Base-by-base conservation (phyloP, 1,284 basidiomycete species). In the Ustilago trichophora region DNA sequence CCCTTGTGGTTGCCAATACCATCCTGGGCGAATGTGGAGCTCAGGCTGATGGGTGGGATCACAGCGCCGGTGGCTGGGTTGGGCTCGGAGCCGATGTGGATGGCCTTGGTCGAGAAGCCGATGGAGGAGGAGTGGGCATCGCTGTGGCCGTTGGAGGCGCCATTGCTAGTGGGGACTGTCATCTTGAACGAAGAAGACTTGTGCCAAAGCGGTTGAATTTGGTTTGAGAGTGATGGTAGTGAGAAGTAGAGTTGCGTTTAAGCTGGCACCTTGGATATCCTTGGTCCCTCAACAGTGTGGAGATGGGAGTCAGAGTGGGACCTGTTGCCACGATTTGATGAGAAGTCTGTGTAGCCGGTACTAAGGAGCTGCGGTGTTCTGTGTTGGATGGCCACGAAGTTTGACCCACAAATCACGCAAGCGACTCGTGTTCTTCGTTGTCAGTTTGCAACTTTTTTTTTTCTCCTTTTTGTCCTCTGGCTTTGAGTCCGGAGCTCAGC, bases 11-110 rank as follows among this genome's bases (percentile, higher is more conserved):
- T 86, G n/a, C 91, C 92, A 51, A 95, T 88, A 3, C 86, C 86
- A 18, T 89, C 83, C 81, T 97, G 95, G 80, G 89, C 89, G 85
- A 90, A 98, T 0, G 94, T 98, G 11, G 94, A 96, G 75, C 90
- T 90, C 38, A 97, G 86, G n/a, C 90, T 91, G 76, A 98, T 90
- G 19, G 90, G 78, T 0, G 92, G 91, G 44, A 96, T 93, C 32
- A 98, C 93, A 0, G 93, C 93, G 29, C 91, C 91, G 0, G 93
- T 95, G 24, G 65, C 69, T 10, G 56, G 55, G 36, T 72, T 86
- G 83, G 92, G 86, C 51, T 92, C 89, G 15, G 90, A 91, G 13
- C 92, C 94, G 22, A 92, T 88, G 78, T 97, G 94, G 65, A 98
- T 89, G 0, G 92, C 89, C 22, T 90, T 87, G 0, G 93, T 96